Evolutionary conservation across 2,329 filamentous ascomycete species (phyloP).

Genomic region (Microsporum audouinii): DNA sequence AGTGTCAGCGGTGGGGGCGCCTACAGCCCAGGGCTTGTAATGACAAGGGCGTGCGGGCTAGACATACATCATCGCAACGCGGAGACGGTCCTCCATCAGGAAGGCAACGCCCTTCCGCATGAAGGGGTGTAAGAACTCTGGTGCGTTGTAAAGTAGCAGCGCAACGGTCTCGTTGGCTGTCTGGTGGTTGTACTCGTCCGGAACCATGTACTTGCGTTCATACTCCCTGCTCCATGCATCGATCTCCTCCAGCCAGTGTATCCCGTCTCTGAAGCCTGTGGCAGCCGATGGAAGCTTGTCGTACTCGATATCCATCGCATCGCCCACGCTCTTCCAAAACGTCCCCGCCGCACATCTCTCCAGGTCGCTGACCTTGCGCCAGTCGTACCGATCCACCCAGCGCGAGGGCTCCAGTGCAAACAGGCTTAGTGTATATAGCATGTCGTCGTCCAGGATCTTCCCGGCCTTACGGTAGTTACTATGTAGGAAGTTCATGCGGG

Average conservation of each 20-base stretch:
- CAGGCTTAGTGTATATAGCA: slow-evolving; percentile 54
- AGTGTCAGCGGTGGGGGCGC: too few species aligned
- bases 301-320: slow-evolving; percentile 54
- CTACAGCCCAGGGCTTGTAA: not conserved
- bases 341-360: slow-evolving; percentile 56
- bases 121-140: slow-evolving; percentile 34
- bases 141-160: slow-evolving; percentile 49
- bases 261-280: slow-evolving; percentile 38
- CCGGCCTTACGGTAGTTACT: slow-evolving; percentile 44
- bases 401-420: slow-evolving; percentile 55
- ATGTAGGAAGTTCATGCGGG: slow-evolving; percentile 56
- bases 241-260: slow-evolving; percentile 44
- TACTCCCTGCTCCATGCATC: slow-evolving; percentile 44
- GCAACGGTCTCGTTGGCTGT: slow-evolving; percentile 50
- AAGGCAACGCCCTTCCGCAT: slow-evolving; percentile 44
- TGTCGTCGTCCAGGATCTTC: slow-evolving; percentile 50
- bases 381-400: slow-evolving; percentile 57
- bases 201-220: slow-evolving; percentile 49
- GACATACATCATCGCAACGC: slow-evolving; percentile 53
- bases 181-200: slow-evolving; percentile 38
- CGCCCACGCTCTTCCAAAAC: slow-evolving; percentile 60
- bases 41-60: not conserved
- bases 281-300: slow-evolving; percentile 33
- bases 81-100: slow-evolving; percentile 53
- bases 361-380: slow-evolving; percentile 55